These are phyloP conservation scores for Leccinum aurantiacum DNA, from an alignment of 768 basidiomycete species.

Conservation along the genomic window DNA sequence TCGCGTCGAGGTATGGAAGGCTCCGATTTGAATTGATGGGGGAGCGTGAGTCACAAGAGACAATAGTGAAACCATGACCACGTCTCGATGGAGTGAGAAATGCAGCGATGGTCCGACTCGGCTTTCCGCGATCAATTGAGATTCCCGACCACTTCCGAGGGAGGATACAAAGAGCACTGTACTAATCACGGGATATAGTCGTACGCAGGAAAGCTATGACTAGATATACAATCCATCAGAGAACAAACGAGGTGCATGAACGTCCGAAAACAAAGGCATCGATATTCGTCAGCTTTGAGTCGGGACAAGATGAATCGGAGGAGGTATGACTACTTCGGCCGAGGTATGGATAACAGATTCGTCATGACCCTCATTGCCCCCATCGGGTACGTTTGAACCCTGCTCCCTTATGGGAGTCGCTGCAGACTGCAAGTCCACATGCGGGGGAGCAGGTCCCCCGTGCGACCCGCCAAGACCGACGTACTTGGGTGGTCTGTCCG, in stretches of 20 bases:
- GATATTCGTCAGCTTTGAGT: conserved; percentile 7
- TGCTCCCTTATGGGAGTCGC: conserved; percentile 1
- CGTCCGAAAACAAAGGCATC: background rate
- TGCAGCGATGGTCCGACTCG: background rate
- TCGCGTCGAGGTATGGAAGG: too few species aligned
- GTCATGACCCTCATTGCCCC: background rate
- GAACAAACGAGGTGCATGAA: background rate
- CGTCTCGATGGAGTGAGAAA: background rate
- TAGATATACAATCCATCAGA: background rate
- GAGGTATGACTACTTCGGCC: background rate
- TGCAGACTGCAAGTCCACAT: background rate
- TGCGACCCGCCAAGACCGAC: conserved; percentile 22
- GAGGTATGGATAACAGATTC: background rate
- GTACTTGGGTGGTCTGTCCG: conserved; percentile 50
- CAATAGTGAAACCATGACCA: conserved; percentile 6
- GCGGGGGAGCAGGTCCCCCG: background rate
- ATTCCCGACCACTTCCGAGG: background rate
- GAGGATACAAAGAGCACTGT: background rate
- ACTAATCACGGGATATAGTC: background rate
- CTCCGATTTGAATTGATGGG: background rate
- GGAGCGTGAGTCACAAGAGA: conserved; percentile 1
- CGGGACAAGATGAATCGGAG: background rate
- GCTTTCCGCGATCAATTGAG: background rate
- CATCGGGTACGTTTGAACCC: background rate
- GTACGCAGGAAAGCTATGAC: background rate